A percentile compares a stretch with the other conserved stretches of the same genome.
These are phyloP conservation scores for Fusarium circinatum DNA, from an alignment of 2,329 filamentous ascomycete genomes.

Conservation along the genomic window DNA sequence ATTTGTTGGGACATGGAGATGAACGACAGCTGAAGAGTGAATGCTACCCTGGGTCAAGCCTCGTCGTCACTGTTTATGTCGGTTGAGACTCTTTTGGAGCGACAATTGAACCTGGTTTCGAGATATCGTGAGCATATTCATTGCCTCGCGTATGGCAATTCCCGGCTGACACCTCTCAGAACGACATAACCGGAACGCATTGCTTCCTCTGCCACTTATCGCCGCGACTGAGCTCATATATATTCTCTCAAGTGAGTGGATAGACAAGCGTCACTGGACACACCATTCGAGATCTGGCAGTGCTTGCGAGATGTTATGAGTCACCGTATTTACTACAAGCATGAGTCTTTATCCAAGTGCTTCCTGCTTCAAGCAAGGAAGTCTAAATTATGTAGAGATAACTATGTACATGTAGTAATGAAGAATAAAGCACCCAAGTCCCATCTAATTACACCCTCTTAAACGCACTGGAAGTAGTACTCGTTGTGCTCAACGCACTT, in stretches of 20 bases:
- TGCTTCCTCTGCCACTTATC: not conserved
- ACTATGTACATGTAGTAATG: conserved; percentile 35
- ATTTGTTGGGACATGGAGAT: not conserved
- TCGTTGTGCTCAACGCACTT: conserved; percentile 31
- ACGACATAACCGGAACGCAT: too few species aligned
- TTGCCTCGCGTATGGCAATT: not conserved
- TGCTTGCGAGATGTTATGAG: not conserved
- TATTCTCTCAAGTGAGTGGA: too few species aligned
- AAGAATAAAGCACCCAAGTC: not conserved
- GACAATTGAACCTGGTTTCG: not conserved
- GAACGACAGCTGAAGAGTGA: not conserved
- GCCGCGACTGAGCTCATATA: not conserved
- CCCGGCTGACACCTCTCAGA: not conserved
- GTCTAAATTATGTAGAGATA: conserved; percentile 25
- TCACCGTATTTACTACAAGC: not conserved
- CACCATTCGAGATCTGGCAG: not conserved
- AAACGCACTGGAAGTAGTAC: conserved; percentile 38
- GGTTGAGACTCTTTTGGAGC: not conserved
- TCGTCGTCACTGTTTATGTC: not conserved
- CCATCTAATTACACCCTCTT: not conserved
- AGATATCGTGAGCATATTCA: not conserved
- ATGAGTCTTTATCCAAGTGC: not conserved
- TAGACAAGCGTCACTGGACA: not conserved
- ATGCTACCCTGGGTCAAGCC: not conserved
- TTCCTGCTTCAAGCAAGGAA: conserved; percentile 30